Conservation (phyloP, 495 filamentous ascomycete species). For the Penicillium waksmanii region DNA sequence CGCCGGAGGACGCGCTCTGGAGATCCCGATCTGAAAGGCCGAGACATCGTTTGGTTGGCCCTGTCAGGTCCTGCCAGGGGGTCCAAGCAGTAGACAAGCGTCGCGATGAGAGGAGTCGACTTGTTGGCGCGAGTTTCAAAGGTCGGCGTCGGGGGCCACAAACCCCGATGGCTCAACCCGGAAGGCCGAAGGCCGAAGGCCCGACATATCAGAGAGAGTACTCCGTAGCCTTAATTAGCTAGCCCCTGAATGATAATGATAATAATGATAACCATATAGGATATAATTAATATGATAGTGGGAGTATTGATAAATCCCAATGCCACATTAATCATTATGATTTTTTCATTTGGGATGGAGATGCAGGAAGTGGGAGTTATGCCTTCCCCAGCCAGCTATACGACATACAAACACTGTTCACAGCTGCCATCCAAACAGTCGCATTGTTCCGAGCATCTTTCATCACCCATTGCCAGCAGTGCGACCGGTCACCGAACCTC, state of each 20-base stretch:
- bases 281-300: too few relatives aligned
- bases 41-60: not conserved
- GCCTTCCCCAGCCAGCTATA: too few relatives aligned
- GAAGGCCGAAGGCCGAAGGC: conserved; percentile 3
- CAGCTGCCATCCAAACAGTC: not conserved
- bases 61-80: not conserved
- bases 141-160: not conserved
- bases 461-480: not conserved
- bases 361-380: too few relatives aligned
- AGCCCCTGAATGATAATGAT: not conserved
- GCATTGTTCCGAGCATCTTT: not conserved
- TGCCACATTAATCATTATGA: too few relatives aligned
- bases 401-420: too few relatives aligned
- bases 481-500: not conserved
- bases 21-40: not conserved
- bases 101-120: not conserved
- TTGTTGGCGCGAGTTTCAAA: not conserved
- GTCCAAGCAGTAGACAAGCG: not conserved
- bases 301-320: too few relatives aligned
- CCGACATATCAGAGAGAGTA: not conserved
- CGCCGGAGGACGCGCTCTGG: not conserved
- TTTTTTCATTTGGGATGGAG: too few relatives aligned
- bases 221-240: too few relatives aligned
- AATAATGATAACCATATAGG: too few relatives aligned
- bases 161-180: not conserved